Evolutionary conservation across 805 yeast genomes (phyloP), one percentile per base, ranked within the genome.

Genomic region (Maudiozyma turicensis): DNA sequence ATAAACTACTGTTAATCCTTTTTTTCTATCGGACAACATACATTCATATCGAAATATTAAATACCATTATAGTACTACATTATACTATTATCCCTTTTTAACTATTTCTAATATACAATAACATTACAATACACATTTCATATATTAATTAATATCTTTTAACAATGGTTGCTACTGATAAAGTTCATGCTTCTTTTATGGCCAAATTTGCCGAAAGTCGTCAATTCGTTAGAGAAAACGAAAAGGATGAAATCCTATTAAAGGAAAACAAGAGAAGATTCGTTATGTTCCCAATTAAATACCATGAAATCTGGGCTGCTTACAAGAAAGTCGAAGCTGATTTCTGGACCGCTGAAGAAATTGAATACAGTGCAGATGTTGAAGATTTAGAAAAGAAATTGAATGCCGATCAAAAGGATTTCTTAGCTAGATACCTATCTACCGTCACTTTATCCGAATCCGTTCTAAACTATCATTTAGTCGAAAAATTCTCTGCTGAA

Each of bases 311-410:
- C 67, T 91, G 98, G 97, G 96, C 90, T 70, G 90, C 93, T 78
- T 91, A 91, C 73, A 91, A 91, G 76, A 88, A 88, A 72, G 95
- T 96, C 45, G 99, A 91, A 76, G 97, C 99, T 15, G 87, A 96
- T 8, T 91, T 91, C 78, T 91, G 99, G 99, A 90, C 98, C 42
- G 97, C 98, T 48, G 99, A 91, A 75, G 99, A 91, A 73, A 87
- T 91, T 58, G 99, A 91, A 69, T 78, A 91, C 56, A 80, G 90
- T 51, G 91, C 90, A 74, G 99, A 91, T 68, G 65, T 75, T 52
- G 77, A 76, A 60, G 97, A 91, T 73, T 88, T 96, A 95, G 86
- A 87, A 65, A 76, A 83, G 72, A 74, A 73, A 60, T 73, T 91
- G 71, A 87, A 75, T 65, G 90, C 85, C 48, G 91, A 89, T 68